Base-by-base conservation (phyloP, 2,329 filamentous ascomycete species). In the Lasiodiplodia sp. region DNA sequence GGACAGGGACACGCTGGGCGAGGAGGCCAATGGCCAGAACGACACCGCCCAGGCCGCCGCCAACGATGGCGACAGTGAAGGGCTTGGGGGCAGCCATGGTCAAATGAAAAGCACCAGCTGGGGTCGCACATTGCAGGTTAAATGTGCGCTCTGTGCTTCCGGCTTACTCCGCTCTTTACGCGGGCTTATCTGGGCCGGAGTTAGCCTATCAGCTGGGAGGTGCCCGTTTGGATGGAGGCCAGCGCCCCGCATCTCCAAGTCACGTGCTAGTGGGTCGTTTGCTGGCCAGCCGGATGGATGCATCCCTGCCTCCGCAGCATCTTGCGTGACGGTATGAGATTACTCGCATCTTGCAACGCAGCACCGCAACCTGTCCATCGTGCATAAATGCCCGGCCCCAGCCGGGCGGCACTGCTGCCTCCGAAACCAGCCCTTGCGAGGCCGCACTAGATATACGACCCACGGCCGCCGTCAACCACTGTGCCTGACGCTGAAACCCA, bases 11-110 rank as follows among this genome's bases (percentile, higher is more conserved):
- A n/a, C 53, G 47, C 34, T 75, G 71, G 60, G 73, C 73, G n/a
- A 72, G 56, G 16, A 77, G 74, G 16, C 73, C 73, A 21, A 77
- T 73, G 16, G 76, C 74, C 12, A 77, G 71, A 1, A 72, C 72
- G 34, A 76, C 70, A n/a, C 76, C 76, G 14, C 72, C 75, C 23
- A 78, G 71, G 28, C 76, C 76, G 6, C 74, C 76, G 21, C 76
- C 75, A 12, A 76, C 52, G 58, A 78, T 75, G 21, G 75, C 76
- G 28, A 78, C 71, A 12, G 73, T 67, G 38, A 72, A 70, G 31
- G 71, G 60, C 31, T 70, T 71, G 40, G 58, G 18, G 10, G 38
- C 58, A 14, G 28, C 34, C 57, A 62, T 62, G 16, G 14, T 44
- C n/a, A n/a, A 44, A n/a, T 25, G 21, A 6, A 60, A 11, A 11